These are phyloP conservation scores for Protomyces arabidopsidicola DNA, from an alignment of 1,139 yeast genomes.

Conservation along the genomic window DNA sequence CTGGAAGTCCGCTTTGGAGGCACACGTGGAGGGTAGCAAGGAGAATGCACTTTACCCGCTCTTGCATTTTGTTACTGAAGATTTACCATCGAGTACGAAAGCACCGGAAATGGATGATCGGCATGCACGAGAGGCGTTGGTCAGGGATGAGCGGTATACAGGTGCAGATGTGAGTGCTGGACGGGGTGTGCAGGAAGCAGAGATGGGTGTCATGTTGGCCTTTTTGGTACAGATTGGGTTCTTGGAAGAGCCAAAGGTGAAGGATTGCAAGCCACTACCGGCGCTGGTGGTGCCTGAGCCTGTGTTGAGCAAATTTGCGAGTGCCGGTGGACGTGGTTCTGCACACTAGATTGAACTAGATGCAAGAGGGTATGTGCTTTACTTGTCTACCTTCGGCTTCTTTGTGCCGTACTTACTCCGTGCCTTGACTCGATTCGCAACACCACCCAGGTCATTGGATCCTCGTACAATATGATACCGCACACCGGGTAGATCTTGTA, in stretches of 20 bases:
- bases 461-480: constrained; percentile 94
- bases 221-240: constrained; percentile 77
- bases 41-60: constrained; percentile 90
- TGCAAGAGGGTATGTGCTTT: not conserved
- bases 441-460: constrained; percentile 88
- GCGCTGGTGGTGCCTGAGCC: constrained; percentile 52
- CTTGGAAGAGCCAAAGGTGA: constrained; percentile 55
- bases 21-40: constrained; percentile 63
- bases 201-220: constrained; percentile 70
- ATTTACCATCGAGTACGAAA: constrained; percentile 81
- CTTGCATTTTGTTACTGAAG: constrained; percentile 87
- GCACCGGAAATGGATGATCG: constrained; percentile 93
- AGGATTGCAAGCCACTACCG: constrained; percentile 53
- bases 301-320: constrained; percentile 55
- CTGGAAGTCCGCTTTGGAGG: constrained; percentile 76
- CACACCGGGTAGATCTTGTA: constrained; percentile 97
- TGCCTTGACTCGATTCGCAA: constrained; percentile 83
- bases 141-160: constrained; percentile 56
- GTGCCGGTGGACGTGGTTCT: constrained; percentile 79
- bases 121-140: constrained; percentile 65
- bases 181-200: constrained; percentile 61
- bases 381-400: constrained; percentile 49
- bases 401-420: constrained; percentile 93
- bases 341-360: constrained; percentile 39
- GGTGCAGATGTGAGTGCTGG: constrained; percentile 66